phyloP scores from a whole-genome alignment of 805 yeast genomes.

The Schwanniomyces sp. region DNA sequence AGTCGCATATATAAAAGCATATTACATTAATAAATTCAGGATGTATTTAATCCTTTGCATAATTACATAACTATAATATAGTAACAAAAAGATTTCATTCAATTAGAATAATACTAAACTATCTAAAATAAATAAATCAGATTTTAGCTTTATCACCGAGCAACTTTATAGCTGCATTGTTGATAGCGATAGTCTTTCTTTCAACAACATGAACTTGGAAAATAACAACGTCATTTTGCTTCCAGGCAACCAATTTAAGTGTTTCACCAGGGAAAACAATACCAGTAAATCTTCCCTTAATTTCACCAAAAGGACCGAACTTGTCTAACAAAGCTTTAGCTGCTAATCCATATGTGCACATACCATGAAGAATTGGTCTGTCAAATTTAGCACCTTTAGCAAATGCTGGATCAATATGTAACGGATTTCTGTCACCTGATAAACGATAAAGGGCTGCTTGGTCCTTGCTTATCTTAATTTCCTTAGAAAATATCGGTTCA shows the following conservation, averaged over 20 bases:
- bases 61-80: neutral
- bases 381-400: constrained; percentile 87
- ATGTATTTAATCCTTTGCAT: neutral
- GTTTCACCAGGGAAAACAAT: constrained; percentile 95
- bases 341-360: constrained; percentile 82
- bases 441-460: constrained; percentile 89
- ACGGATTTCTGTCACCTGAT: constrained; percentile 92
- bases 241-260: constrained; percentile 82
- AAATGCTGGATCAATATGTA: constrained; percentile 89
- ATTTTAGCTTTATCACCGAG: constrained; percentile 40
- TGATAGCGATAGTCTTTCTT: constrained; percentile 74
- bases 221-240: constrained; percentile 62
- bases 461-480: constrained; percentile 59
- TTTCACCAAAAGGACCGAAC: constrained; percentile 78
- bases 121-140: constrained; percentile 13
- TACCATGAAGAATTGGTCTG: constrained; percentile 88
- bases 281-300: constrained; percentile 87
- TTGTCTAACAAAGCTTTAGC: constrained; percentile 75
- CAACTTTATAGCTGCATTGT: constrained; percentile 80
- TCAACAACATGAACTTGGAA: constrained; percentile 84
- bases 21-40: neutral
- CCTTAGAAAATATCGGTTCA: constrained; percentile 65
- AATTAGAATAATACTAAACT: neutral
- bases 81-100: neutral
- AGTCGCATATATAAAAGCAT: neutral